These are phyloP conservation scores for Stygiomarasmius scandens DNA, from an alignment of 1,284 basidiomycete genomes.

Conservation along the genomic window DNA sequence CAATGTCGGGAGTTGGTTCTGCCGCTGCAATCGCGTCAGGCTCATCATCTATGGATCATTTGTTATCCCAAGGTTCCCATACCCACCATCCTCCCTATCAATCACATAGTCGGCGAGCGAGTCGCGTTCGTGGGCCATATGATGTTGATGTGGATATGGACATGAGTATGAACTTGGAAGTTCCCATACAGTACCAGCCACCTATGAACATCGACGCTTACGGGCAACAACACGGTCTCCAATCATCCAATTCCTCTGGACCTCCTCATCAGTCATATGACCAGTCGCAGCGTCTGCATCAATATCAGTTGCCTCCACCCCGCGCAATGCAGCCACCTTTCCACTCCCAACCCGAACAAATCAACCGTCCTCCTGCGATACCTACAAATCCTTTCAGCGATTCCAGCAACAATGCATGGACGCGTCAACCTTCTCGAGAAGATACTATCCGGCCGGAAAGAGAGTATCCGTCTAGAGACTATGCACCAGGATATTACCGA, in stretches of 20 bases:
- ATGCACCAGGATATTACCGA: not conserved
- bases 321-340: not conserved
- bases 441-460: not conserved
- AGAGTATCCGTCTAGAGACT: not conserved
- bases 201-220: not conserved
- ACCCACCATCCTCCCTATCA: not conserved
- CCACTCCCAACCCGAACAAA: not conserved
- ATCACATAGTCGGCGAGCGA: not conserved
- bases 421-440: not conserved
- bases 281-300: not conserved
- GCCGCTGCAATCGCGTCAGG: too few relatives aligned
- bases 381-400: not conserved
- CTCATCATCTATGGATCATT: too few relatives aligned
- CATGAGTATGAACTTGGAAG: not conserved
- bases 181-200: not conserved
- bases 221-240: not conserved
- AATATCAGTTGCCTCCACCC: not conserved
- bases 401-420: not conserved
- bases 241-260: not conserved
- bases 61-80: not conserved
- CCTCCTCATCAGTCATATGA: not conserved
- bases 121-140: constrained; percentile 6
- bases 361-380: not conserved
- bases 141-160: constrained; percentile 11
- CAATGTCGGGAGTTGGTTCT: too few relatives aligned